Conservation (phyloP, 352 stramenopile species). For the Pythium phragmiticola region DNA sequence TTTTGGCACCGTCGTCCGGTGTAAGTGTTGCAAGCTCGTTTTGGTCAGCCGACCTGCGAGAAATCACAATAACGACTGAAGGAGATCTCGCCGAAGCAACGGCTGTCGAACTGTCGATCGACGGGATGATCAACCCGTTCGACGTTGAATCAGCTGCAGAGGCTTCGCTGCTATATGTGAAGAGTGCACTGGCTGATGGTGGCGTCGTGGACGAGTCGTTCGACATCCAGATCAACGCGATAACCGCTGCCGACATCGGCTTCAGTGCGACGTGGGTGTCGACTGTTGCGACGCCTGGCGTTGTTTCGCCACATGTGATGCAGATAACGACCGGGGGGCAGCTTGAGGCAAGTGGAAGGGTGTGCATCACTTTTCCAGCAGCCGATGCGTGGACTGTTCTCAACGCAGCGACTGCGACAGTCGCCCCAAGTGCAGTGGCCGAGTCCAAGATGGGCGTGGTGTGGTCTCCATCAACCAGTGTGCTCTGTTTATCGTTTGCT, state of each 20-base stretch:
- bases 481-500: slow-evolving; percentile 32
- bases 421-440: slow-evolving; percentile 8
- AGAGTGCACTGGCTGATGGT: slow-evolving; percentile 38
- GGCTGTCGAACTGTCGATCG: slow-evolving; percentile 37
- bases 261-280: slow-evolving; percentile 37
- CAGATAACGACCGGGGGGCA: slow-evolving; percentile 40
- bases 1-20: slow-evolving; percentile 33
- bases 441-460: slow-evolving; percentile 5
- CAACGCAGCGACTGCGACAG: slow-evolving; percentile 26
- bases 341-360: slow-evolving; percentile 35
- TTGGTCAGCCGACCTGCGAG: slow-evolving; percentile 32
- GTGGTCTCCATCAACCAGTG: slow-evolving; percentile 6
- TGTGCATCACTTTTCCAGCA: slow-evolving; percentile 36
- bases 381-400: slow-evolving; percentile 40
- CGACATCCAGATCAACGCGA: slow-evolving; percentile 42
- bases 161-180: slow-evolving; percentile 26
- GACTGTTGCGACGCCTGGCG: slow-evolving; percentile 40
- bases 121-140: slow-evolving; percentile 60
- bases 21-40: slow-evolving; percentile 30
- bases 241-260: slow-evolving; percentile 32
- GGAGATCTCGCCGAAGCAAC: slow-evolving; percentile 41
- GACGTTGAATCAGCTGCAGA: slow-evolving; percentile 19
- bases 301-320: slow-evolving; percentile 46
- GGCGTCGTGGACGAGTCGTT: slow-evolving; percentile 51
- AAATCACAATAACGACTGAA: slow-evolving; percentile 38